These are phyloP conservation scores for Pseudoneurospora amorphoporcata DNA, from an alignment of 495 filamentous ascomycete genomes.

Conservation along the genomic window DNA sequence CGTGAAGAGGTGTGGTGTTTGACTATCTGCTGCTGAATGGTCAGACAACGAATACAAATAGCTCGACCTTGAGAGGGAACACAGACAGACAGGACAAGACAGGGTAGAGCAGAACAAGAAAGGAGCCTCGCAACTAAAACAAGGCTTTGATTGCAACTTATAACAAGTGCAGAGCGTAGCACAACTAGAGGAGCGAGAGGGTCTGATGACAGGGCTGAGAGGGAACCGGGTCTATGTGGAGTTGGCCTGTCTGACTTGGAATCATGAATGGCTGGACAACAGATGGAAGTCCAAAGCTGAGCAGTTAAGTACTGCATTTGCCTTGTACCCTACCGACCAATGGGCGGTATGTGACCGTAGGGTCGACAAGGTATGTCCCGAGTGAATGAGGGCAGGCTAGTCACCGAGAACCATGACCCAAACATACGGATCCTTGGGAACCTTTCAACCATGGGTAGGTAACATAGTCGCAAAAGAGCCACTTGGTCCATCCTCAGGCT, in stretches of 20 bases:
- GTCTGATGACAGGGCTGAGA: background rate
- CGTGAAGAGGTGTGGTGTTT: background rate
- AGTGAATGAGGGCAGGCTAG: background rate
- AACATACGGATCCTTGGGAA: background rate
- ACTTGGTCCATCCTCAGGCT: background rate
- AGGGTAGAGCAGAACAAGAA: background rate
- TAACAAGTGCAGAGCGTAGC: background rate
- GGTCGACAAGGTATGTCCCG: background rate
- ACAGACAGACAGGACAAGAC: background rate
- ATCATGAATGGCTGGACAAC: background rate
- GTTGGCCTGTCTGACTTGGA: background rate
- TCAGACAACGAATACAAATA: background rate
- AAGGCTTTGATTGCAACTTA: background rate
- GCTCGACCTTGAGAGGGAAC: background rate
- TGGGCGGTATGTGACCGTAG: background rate
- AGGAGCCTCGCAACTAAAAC: background rate
- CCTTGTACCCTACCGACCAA: background rate
- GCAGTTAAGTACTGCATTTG: background rate
- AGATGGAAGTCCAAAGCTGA: background rate
- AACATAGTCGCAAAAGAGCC: background rate
- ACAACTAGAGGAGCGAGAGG: background rate
- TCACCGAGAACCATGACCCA: background rate
- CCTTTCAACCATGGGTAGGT: background rate
- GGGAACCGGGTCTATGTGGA: background rate
- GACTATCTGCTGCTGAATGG: background rate